Percentiles rank a stretch among this genome's conserved stretches.
Conservation (phyloP, 129 eudicot genomes). For the Ambrosia trifida region DNA sequence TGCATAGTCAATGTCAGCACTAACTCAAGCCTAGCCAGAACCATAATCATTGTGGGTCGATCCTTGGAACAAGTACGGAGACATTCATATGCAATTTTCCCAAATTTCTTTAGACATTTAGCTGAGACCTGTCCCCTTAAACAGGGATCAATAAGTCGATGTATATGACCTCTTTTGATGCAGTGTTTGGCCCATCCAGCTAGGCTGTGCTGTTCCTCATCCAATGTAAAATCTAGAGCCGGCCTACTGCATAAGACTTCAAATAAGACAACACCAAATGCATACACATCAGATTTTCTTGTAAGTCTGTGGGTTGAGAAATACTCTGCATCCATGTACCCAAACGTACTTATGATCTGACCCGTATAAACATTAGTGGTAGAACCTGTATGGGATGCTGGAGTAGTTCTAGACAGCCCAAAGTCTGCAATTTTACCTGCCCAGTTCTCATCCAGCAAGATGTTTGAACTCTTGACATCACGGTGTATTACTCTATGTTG, state of each 20-base stretch:
- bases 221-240: constrained; percentile 42
- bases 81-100: constrained; percentile 39
- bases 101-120: constrained; percentile 33
- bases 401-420: constrained; percentile 35
- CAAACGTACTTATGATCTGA: constrained; percentile 29
- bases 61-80: constrained; percentile 25
- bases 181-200: constrained; percentile 41
- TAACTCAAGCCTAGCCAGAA: constrained; percentile 39
- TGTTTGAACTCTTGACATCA: constrained; percentile 36
- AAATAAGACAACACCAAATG: constrained; percentile 50
- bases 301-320: constrained; percentile 35
- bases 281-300: constrained; percentile 47
- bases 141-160: constrained; percentile 38
- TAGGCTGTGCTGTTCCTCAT: constrained; percentile 37
- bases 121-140: constrained; percentile 29
- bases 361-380: constrained; percentile 33
- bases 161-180: constrained; percentile 27
- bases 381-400: constrained; percentile 18
- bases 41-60: constrained; percentile 54
- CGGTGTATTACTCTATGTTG: constrained; percentile 36
- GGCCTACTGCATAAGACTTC: constrained; percentile 48
- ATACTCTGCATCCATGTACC: constrained; percentile 42
- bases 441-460: constrained; percentile 34
- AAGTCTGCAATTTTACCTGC: constrained; percentile 34
- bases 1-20: constrained; percentile 26